Base-by-base conservation (phyloP, 2,329 filamentous ascomycete species). In the Cadophora gregata region DNA sequence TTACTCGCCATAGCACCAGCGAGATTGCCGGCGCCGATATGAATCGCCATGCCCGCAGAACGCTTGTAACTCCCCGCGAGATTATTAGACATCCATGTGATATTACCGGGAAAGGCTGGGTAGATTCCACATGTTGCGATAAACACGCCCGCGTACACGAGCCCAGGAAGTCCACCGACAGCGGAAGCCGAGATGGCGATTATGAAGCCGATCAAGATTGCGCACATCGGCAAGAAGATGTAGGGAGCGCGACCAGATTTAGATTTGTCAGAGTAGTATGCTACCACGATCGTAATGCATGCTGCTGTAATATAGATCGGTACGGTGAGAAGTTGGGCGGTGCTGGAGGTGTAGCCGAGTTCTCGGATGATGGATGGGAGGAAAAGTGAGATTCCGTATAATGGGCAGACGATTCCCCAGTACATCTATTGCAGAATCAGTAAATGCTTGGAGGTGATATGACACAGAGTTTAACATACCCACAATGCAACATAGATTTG, bases 1-100 rank as follows among this genome's bases (percentile, higher is more conserved):
- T 92, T 92, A 5, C 88, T 89, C 0, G 89, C 88, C 85, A 92
- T 90, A 1, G 88, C 89, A 1, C 84, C 84, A 14, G 82, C 84
- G 1, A 86, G 75, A 64, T 90, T 90, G 0, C 88, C 88, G 10
- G 87, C 71, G 0, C 85, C 85, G 59, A 90, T 89, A 48, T 88
- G 86, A 14, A 90, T 78, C 0, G 87, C 88, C 84, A 90, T 90
- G 1, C 87, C 88, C 0, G 83, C 85, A 14, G 83, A 84, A 2
- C 88, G 81, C 70, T 83, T 83, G 66, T 81, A 81, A 19, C 87
- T 82, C 0, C 88, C 87, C 1, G 81, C 81, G 0, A 88, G 82
- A 64, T 88, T 87, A 66, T 83, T 85, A 1, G 82, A 81, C 42
- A 89, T 83, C 76, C 87, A 89, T 72, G 85, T 87, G 51, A 80